A percentile compares a stretch with the other conserved stretches of the same genome.
Evolutionary conservation across 352 stramenopile species (phyloP).

Genomic region (Lagenidium giganteum): DNA sequence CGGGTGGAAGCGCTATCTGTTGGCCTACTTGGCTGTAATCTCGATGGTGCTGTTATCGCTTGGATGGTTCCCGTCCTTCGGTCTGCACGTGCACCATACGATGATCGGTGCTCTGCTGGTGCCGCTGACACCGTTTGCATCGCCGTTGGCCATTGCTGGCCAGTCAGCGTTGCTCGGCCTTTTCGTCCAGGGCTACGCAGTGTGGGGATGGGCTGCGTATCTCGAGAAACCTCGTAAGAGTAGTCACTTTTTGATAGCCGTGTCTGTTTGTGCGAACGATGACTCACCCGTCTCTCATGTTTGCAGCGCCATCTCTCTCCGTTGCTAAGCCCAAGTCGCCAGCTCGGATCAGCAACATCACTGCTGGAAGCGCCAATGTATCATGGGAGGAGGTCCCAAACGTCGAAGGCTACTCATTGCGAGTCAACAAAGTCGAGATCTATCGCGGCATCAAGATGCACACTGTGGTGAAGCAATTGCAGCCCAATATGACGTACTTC

Average conservation of each 20-base stretch:
- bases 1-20: slow-evolving; percentile 27
- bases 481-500: slow-evolving; percentile 74
- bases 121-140: slow-evolving; percentile 67
- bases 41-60: slow-evolving; percentile 39
- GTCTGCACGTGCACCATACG: slow-evolving; percentile 72
- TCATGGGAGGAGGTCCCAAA: slow-evolving; percentile 40
- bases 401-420: slow-evolving; percentile 67
- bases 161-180: slow-evolving; percentile 48
- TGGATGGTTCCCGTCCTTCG: slow-evolving; percentile 46
- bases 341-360: too few relatives aligned
- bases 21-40: slow-evolving; percentile 30
- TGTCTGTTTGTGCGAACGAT: too few relatives aligned
- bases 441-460: slow-evolving; percentile 47
- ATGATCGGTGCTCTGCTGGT: slow-evolving; percentile 62
- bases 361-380: slow-evolving; percentile 26
- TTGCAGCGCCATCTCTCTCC: too few relatives aligned
- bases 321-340: too few relatives aligned
- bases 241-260: too few relatives aligned
- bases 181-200: slow-evolving; percentile 72
- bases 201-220: slow-evolving; percentile 71
- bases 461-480: slow-evolving; percentile 29
- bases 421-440: slow-evolving; percentile 69
- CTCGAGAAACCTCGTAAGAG: slow-evolving; percentile 58
- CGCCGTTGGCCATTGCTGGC: slow-evolving; percentile 36
- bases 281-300: too few relatives aligned